Percentiles rank a stretch among this genome's conserved stretches.
These are phyloP conservation scores for Anacardium occidentale DNA, from an alignment of 345 rosid species.

Conservation along the genomic window DNA sequence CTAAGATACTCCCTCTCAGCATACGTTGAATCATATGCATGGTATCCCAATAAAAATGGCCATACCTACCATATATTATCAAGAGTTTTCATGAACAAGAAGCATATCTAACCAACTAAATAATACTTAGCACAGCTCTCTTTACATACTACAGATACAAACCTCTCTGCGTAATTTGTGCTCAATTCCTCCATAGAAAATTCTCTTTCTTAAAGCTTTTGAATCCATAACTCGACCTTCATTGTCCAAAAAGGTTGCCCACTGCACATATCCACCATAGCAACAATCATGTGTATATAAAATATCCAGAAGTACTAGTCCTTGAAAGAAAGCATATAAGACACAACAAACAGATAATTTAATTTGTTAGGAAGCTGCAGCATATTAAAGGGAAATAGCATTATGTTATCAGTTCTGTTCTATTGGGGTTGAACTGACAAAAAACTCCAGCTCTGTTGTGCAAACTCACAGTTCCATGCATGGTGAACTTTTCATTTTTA, in stretches of 20 bases:
- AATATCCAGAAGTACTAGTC: not conserved
- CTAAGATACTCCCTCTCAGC: slow-evolving; percentile 80
- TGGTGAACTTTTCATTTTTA: not conserved
- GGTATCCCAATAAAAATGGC: slow-evolving; percentile 82
- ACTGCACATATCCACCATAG: slow-evolving; percentile 43
- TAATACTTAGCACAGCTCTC: not conserved
- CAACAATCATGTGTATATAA: not conserved
- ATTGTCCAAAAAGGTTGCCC: slow-evolving; percentile 77
- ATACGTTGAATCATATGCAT: slow-evolving; percentile 74
- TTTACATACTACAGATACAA: slow-evolving; percentile 23
- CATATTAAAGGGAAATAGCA: not conserved
- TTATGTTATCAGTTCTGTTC: not conserved
- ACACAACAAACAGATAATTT: not conserved
- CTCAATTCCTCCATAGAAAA: slow-evolving; percentile 94
- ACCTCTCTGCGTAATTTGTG: slow-evolving; percentile 80
- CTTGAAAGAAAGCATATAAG: not conserved
- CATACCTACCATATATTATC: slow-evolving; percentile 57
- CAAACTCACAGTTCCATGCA: not conserved
- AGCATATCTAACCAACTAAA: slow-evolving; percentile 12
- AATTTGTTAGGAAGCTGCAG: not conserved
- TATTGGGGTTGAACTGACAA: not conserved
- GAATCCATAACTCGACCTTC: slow-evolving; percentile 82
- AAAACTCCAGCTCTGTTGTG: no score
- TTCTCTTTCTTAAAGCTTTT: slow-evolving; percentile 68
- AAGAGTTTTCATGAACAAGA: slow-evolving; percentile 17